phyloP scores from a whole-genome alignment of 164 flowering plant species.

The Stephania yunnanensis region DNA sequence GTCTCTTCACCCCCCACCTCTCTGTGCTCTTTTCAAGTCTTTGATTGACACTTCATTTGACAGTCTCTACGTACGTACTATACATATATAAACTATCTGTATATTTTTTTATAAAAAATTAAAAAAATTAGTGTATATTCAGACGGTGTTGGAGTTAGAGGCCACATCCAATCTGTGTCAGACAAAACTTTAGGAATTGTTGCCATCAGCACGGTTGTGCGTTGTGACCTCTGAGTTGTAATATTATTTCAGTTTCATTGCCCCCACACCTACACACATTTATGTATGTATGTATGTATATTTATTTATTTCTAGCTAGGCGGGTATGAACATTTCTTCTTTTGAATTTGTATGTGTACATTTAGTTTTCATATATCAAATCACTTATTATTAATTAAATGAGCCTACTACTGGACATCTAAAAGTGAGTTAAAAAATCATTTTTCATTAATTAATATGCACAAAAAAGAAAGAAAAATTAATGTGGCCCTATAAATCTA shows the following conservation, averaged over 20 bases:
- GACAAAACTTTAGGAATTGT: background rate
- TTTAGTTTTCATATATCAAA: too few relatives aligned
- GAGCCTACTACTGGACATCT: too few relatives aligned
- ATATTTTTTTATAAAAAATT: background rate
- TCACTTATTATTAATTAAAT: too few relatives aligned
- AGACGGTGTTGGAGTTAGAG: background rate
- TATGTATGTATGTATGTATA: too few relatives aligned
- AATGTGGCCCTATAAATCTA: background rate
- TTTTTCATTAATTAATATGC: too few relatives aligned
- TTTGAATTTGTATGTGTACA: too few relatives aligned
- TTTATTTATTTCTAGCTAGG: too few relatives aligned
- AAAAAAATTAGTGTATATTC: background rate
- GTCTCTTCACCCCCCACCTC: background rate
- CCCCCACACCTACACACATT: background rate
- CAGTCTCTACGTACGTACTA: background rate
- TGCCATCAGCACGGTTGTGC: background rate
- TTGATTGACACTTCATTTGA: background rate
- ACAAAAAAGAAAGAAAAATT: too few relatives aligned
- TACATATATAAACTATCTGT: background rate
- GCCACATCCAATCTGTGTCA: constrained; percentile 1
- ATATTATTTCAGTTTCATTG: background rate
- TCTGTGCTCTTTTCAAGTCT: background rate
- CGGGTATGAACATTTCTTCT: too few relatives aligned
- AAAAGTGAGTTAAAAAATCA: too few relatives aligned
- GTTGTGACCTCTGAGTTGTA: constrained; percentile 2